A percentile compares a stretch with the other conserved stretches of the same genome.
These are phyloP conservation scores for Perilla frutescens DNA, from an alignment of 257 asterid species.

Conservation along the genomic window DNA sequence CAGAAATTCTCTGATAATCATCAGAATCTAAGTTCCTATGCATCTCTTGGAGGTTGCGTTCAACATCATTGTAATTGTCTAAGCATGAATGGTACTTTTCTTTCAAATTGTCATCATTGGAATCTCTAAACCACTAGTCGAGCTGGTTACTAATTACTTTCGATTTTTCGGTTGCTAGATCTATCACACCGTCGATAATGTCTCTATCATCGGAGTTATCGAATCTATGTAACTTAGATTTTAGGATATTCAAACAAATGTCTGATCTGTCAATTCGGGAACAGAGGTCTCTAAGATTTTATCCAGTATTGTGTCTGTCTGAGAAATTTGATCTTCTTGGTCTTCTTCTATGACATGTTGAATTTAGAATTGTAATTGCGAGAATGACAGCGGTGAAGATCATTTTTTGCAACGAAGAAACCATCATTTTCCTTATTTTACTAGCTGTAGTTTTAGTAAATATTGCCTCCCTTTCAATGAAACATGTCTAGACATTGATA, in stretches of 20 bases:
- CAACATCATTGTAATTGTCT: background rate
- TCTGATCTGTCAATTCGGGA: background rate
- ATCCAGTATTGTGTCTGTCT: background rate
- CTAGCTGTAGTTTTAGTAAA: background rate
- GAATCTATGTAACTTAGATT: background rate
- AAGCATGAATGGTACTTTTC: background rate
- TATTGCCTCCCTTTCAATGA: background rate
- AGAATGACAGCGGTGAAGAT: conserved; percentile 23
- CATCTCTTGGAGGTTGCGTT: background rate
- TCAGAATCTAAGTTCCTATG: background rate
- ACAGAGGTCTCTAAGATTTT: background rate
- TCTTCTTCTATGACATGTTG: background rate
- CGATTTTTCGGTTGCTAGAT: background rate
- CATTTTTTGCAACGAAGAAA: background rate
- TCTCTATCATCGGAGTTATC: background rate
- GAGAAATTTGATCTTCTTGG: background rate
- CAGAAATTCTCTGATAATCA: too few species aligned
- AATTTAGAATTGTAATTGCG: background rate
- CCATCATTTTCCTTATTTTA: background rate
- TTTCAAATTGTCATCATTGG: background rate
- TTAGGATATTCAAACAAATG: background rate
- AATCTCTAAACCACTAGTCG: background rate
- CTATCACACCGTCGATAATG: background rate
- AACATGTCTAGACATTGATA: too few species aligned
- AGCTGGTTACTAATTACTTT: background rate